Evolutionary conservation across 805 yeast species (phyloP), one percentile per base, ranked within the genome.

Genomic region (Komagataella mondaviorum): DNA sequence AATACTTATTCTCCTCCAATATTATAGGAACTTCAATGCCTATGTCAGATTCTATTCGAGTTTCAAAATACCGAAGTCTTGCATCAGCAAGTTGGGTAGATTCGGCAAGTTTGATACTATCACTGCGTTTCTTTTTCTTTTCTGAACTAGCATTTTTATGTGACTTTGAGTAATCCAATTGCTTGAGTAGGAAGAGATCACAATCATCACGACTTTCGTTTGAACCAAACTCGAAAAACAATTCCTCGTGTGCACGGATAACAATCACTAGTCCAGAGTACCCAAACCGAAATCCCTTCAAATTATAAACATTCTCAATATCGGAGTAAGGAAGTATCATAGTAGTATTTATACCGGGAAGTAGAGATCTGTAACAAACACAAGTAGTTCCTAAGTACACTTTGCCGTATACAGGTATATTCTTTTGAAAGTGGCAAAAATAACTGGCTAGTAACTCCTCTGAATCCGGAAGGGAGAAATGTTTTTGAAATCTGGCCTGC

Each of bases 371-470:
- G 66, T 85, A 91, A 55, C 96, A 90, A n/a, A 91, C 61, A 52
- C 76, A 78, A 30, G 72, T 72, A 17, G 75, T 69, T 0, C 95
- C 87, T 10, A 91, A 58, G 62, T 88, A 88, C 2, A 90, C 60
- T 58, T 87, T 86, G 1, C 98, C 98, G 65, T 87, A 89, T 1
- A 81, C 69, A 1, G 96, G 96, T 17, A 88, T 67, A 10, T 85
- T 77, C 56, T 85, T 76, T 55, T 78, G 82, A 16, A 88, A 60
- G 64, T 86, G 81, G 1, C 83, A 73, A 59, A 77, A 83, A 60
- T 88, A 91, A 1, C 88, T 73, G 0, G 95, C 80, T 0, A 83
- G 64, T 48, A 90, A 67, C 4, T 60, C 62, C 45, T 78, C 80
- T 2, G 68, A 60, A 0, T 70, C 72, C 4, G 75, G 71, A 8